phyloP scores from a whole-genome alignment of 2,329 filamentous ascomycete genomes.

The Lojkania enalia region DNA sequence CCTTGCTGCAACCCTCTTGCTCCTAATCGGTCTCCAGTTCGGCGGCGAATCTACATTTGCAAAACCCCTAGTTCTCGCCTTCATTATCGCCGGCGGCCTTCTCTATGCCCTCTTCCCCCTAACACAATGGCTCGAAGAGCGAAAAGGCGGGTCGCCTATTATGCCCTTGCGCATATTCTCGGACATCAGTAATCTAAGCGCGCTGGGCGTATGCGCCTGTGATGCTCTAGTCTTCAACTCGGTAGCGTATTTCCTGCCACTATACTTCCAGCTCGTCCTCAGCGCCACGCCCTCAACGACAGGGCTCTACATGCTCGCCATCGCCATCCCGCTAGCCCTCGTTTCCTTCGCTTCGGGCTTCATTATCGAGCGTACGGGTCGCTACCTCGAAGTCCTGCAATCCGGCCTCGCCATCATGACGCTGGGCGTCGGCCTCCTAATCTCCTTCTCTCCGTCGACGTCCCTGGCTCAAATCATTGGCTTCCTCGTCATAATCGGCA shows the following conservation, averaged over 20 bases:
- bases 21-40: constrained; percentile 58
- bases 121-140: constrained; percentile 65
- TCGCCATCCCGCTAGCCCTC: constrained; percentile 52
- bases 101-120: constrained; percentile 57
- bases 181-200: constrained; percentile 59
- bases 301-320: constrained; percentile 63
- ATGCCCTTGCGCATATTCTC: constrained; percentile 70
- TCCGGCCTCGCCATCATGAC: constrained; percentile 38
- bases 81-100: constrained; percentile 54
- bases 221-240: constrained; percentile 65
- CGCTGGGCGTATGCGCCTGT: constrained; percentile 54
- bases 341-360: constrained; percentile 53
- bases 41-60: constrained; percentile 55
- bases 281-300: constrained; percentile 62
- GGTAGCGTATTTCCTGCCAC: constrained; percentile 70
- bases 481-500: constrained; percentile 55
- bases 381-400: constrained; percentile 45
- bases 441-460: constrained; percentile 20
- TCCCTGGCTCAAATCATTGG: constrained; percentile 45
- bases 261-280: constrained; percentile 73
- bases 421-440: constrained; percentile 39
- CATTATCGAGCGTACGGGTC: constrained; percentile 49
- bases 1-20: constrained; percentile 52
- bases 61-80: constrained; percentile 54
- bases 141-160: constrained; percentile 64